These are phyloP conservation scores for Xylaria hypoxylon DNA, from an alignment of 2,329 filamentous ascomycete species.

Conservation along the genomic window DNA sequence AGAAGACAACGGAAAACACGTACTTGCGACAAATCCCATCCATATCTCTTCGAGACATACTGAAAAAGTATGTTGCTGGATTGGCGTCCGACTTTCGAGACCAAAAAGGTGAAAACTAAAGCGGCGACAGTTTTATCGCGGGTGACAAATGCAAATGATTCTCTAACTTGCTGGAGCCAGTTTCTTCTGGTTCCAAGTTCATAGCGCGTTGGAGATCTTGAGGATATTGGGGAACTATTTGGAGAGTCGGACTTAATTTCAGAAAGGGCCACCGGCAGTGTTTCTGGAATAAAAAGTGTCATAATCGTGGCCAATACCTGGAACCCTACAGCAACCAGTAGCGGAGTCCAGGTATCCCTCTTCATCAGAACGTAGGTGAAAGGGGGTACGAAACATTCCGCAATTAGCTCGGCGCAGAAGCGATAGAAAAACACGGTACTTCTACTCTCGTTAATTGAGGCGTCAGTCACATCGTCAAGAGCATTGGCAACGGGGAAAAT, in stretches of 20 bases:
- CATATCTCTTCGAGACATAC: constrained; percentile 18
- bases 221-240: background rate
- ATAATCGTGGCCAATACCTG: constrained; percentile 2
- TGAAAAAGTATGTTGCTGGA: constrained; percentile 15
- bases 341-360: constrained; percentile 6
- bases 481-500: background rate
- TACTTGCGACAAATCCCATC: constrained; percentile 8
- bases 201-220: background rate
- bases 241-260: constrained; percentile 1
- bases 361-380: constrained; percentile 18
- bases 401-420: constrained; percentile 16
- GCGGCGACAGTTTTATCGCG: constrained; percentile 14
- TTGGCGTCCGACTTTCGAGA: constrained; percentile 20
- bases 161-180: background rate
- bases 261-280: constrained; percentile 7
- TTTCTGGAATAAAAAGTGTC: constrained; percentile 9
- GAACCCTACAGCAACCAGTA: constrained; percentile 11
- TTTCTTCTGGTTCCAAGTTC: background rate
- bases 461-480: background rate
- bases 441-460: background rate
- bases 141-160: constrained; percentile 17
- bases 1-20: background rate
- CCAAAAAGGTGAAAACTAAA: constrained; percentile 12
- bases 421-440: constrained; percentile 24
- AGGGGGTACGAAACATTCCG: constrained; percentile 8